Conservation (phyloP, 2,329 filamentous ascomycete genomes). For the Pseudonectria buxi region DNA sequence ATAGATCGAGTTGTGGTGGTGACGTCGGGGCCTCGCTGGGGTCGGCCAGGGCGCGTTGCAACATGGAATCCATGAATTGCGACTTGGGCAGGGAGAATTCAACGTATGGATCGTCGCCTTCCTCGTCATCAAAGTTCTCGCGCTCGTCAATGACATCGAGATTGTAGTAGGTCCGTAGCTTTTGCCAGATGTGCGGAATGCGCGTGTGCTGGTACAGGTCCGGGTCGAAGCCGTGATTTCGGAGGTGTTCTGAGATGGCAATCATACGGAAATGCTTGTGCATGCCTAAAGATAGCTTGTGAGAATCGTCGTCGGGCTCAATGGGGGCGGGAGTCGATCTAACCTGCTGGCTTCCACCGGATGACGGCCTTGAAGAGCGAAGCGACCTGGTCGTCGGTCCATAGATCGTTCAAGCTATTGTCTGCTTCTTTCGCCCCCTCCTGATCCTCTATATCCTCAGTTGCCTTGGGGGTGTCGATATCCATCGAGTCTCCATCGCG, state of each 20-base stretch:
- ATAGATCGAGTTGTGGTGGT: slow-evolving; percentile 39
- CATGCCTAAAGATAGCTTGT: slow-evolving; percentile 52
- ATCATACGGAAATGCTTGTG: slow-evolving; percentile 94
- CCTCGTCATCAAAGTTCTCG: slow-evolving; percentile 59
- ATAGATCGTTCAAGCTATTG: slow-evolving; percentile 54
- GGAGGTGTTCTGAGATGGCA: slow-evolving; percentile 71
- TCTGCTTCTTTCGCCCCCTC: slow-evolving; percentile 14
- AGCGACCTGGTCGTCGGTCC: slow-evolving; percentile 94
- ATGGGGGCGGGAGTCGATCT: slow-evolving; percentile 4
- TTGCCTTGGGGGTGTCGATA: slow-evolving; percentile 46
- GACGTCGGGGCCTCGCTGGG: slow-evolving; percentile 42
- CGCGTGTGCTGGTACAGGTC: slow-evolving; percentile 69
- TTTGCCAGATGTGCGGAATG: slow-evolving; percentile 87
- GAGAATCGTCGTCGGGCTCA: slow-evolving; percentile 3
- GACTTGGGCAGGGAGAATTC: slow-evolving; percentile 56
- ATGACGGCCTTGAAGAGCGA: slow-evolving; percentile 91
- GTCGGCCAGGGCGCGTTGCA: slow-evolving; percentile 37
- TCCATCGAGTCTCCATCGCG: slow-evolving; percentile 57
- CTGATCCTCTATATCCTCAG: slow-evolving; percentile 38
- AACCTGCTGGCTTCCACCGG: slow-evolving; percentile 92
- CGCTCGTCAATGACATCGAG: slow-evolving; percentile 80
- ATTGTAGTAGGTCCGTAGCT: slow-evolving; percentile 77
- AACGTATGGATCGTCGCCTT: slow-evolving; percentile 53
- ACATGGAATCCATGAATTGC: slow-evolving; percentile 41
- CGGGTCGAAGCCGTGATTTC: slow-evolving; percentile 72